Conservation (phyloP, 2,329 filamentous ascomycete species). For the Pseudogymnoascus sp. region DNA sequence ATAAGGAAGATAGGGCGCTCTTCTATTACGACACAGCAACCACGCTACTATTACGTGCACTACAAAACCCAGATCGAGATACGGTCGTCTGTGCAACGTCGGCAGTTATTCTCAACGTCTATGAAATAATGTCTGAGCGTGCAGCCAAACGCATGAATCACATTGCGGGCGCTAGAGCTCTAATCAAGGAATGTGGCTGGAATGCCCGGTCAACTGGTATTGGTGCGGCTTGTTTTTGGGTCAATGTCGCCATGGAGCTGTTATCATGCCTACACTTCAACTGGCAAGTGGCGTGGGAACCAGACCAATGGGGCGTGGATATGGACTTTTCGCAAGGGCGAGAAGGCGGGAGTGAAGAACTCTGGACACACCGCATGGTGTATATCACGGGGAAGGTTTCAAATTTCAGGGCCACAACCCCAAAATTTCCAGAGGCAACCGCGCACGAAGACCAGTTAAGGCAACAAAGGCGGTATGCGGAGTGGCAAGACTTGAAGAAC, state of each 20-base stretch:
- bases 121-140: slow-evolving; percentile 83
- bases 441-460: slow-evolving; percentile 55
- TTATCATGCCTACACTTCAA: slow-evolving; percentile 80
- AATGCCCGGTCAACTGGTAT: slow-evolving; percentile 69
- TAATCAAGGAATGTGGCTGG: slow-evolving; percentile 89
- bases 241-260: slow-evolving; percentile 87
- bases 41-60: slow-evolving; percentile 61
- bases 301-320: slow-evolving; percentile 81
- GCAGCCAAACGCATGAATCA: slow-evolving; percentile 79
- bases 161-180: slow-evolving; percentile 71
- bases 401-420: slow-evolving; percentile 69
- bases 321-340: slow-evolving; percentile 50
- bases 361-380: slow-evolving; percentile 82
- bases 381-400: slow-evolving; percentile 82
- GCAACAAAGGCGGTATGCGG: slow-evolving; percentile 54
- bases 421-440: slow-evolving; percentile 49
- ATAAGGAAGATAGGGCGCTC: slow-evolving; percentile 67
- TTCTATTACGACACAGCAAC: slow-evolving; percentile 84
- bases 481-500: slow-evolving; percentile 74
- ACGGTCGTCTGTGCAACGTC: slow-evolving; percentile 78
- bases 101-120: slow-evolving; percentile 82
- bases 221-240: slow-evolving; percentile 85
- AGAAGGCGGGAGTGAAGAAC: slow-evolving; percentile 60
- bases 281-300: slow-evolving; percentile 81
- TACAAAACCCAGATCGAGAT: slow-evolving; percentile 80